Evolutionary conservation across 148 eudicot genomes (phyloP), one percentile per base, ranked within the genome.

Genomic region (Tetragonia tetragonoides): DNA sequence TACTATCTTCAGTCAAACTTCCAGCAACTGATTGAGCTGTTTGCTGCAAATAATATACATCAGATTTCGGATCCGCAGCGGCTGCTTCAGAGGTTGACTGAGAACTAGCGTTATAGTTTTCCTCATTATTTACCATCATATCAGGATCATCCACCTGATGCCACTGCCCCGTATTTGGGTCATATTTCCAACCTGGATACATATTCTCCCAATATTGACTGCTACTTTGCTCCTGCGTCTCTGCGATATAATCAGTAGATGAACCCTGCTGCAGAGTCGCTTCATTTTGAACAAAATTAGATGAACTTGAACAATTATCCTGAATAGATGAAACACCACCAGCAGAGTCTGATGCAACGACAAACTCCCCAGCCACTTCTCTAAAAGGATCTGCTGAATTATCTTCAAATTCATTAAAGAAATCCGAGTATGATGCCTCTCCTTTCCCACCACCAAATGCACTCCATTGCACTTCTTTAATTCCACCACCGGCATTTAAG

Each of bases 171-270:
- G 92, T 84, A 77, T 72, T 79, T 11, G 83, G 73, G 78, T 94
- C 97, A 88, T 76, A 87, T 76, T 76, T 90, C 93, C 95, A 94
- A 37, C 98, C 98, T 3, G 97, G 98, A 82, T 94, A 94, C 17
- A 77, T 86, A 80, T 78, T 88, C 68, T 94, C 97, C 94, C 88
- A 92, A 37, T 87, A 89, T 81, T 87, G 86, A 68, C 61, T 85
- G 78, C 83, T 84, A 75, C 66, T 86, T 66, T 76, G 69, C 79
- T 87, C 88, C 78, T 83, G 87, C 53, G 40, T 80, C 67, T 76
- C 84, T 1, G 75, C 69, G 38, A 24, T 41, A 76, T 80, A 77
- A 16, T 76, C 87, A 21, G 38, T 56, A 68, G 84, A 81, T 40
- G 84, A 64, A 62, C 39, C 87, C 80, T 73, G 46, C 63, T 68